These are phyloP conservation scores for Acanthamoeba quina DNA, from an alignment of 208 protist genomes.

Conservation along the genomic window DNA sequence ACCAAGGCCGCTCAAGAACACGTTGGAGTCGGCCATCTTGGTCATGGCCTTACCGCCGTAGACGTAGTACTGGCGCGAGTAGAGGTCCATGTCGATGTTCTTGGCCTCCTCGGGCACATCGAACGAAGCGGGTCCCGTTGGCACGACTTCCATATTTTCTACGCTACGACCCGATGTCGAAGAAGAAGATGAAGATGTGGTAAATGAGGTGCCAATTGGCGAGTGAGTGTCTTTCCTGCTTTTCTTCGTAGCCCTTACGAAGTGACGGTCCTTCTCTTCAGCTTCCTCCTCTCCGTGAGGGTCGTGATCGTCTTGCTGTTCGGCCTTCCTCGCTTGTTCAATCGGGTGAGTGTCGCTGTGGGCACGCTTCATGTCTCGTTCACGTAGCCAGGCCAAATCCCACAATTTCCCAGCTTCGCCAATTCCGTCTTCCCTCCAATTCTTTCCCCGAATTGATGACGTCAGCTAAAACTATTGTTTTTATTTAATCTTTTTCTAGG, in stretches of 20 bases:
- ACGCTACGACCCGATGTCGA: not conserved
- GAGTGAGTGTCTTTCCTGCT: not conserved
- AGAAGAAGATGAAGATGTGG: not conserved
- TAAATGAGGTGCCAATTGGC: not conserved
- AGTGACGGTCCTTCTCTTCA: not conserved
- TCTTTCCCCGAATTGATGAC: not conserved
- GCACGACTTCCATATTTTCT: not conserved
- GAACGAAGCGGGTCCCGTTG: conserved; percentile 12
- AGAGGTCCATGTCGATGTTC: conserved; percentile 70
- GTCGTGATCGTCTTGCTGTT: not conserved
- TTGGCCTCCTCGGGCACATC: conserved; percentile 63
- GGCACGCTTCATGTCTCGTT: not conserved
- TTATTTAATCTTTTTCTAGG: no score
- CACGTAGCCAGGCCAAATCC: not conserved
- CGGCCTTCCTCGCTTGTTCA: not conserved
- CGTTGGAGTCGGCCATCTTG: conserved; percentile 73
- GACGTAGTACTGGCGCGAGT: conserved; percentile 52
- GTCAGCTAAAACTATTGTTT: not conserved
- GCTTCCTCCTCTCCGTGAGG: not conserved
- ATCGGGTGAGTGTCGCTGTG: not conserved
- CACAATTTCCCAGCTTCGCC: not conserved
- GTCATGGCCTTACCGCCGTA: conserved; percentile 60
- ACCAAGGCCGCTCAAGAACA: conserved; percentile 88
- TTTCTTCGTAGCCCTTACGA: not conserved
- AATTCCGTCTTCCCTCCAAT: not conserved